phyloP scores from a whole-genome alignment of 2,329 filamentous ascomycete species.

The Hypomyces perniciosus region DNA sequence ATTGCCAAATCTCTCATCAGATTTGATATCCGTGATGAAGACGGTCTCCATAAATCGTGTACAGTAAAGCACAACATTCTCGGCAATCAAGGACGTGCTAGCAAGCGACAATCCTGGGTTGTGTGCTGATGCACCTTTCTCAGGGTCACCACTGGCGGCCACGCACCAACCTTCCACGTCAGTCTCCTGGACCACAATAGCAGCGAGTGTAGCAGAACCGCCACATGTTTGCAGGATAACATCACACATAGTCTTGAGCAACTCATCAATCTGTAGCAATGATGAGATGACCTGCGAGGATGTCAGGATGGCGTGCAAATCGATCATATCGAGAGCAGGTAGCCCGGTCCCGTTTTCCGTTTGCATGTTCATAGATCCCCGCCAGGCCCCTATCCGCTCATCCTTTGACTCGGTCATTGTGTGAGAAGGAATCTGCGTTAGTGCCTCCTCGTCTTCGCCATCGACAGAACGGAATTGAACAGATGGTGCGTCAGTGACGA shows the following conservation, averaged over 20 bases:
- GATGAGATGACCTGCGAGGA: conserved; percentile 77
- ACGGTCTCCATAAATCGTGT: conserved; percentile 70
- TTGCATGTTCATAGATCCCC: conserved; percentile 50
- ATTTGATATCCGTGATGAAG: conserved; percentile 66
- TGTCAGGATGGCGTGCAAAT: conserved; percentile 70
- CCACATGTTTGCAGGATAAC: conserved; percentile 75
- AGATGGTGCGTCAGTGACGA: conserved; percentile 50
- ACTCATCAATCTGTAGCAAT: conserved; percentile 66
- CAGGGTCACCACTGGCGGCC: conserved; percentile 66
- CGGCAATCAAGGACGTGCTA: conserved; percentile 62
- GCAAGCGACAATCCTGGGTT: conserved; percentile 59
- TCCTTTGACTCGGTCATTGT: conserved; percentile 46
- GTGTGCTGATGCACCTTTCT: conserved; percentile 61
- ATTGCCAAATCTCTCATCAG: conserved; percentile 73
- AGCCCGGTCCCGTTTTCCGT: conserved; percentile 56
- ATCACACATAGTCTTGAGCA: conserved; percentile 75
- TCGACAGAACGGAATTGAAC: conserved; percentile 46
- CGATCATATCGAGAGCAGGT: conserved; percentile 75
- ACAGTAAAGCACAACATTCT: conserved; percentile 71
- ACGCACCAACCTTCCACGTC: conserved; percentile 61
- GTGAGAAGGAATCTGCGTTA: conserved; percentile 26
- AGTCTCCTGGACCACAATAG: conserved; percentile 67
- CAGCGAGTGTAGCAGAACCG: conserved; percentile 62
- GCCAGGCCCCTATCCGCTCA: conserved; percentile 58
- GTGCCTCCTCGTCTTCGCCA: conserved; percentile 38